Evolutionary conservation across 2,329 filamentous ascomycete species (phyloP), one percentile per base, ranked within the genome.

Genomic region (Alternaria hordeiaustralica): DNA sequence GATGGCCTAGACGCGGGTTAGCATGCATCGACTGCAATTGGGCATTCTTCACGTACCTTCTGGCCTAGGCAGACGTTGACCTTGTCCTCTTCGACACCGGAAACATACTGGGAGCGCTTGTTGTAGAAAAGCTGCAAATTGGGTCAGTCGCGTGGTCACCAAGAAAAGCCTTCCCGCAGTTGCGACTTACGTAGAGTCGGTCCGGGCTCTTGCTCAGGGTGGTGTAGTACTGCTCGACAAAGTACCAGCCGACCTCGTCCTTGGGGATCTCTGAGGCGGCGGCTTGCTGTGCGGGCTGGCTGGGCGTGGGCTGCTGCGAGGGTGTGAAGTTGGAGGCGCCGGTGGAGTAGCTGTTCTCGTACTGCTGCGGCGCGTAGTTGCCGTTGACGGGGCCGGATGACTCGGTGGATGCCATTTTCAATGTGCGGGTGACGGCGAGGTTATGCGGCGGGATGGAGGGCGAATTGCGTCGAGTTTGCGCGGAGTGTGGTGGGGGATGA

Each of bases 181-280:
- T 23, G 41, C 18, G 26, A 67, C 83, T 75, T 78, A 86, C 84
- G 79, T 94, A 95, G 75, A 99, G 92, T 83, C 96, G 96, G 79
- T 97, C 94, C 21, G 96, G 94, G 71, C 86, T 92, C 83, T 95
- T 94, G 89, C 94, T 97, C 78, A 99, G 85, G 66, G 94, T 99
- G 73, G 93, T 98, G 84, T 99, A 99, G 87, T 97, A 99, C 83
- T 97, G 94, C 87, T 98, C 94, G 63, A 99, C 96, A 74, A 99
- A 99, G 85, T 95, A 98, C 96, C 96, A 99, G 82, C 94, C 96
- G 72, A 99, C 94, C 84, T 98, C 93, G 80, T 97, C 94, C 85
- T 97, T 97, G 74, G 84, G 85, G 67, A 88, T 87, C 46, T 85
- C 83, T 23, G 75, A 71, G 25, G 75, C 71, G 30, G 75, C 56